Evolutionary conservation across 2,329 filamentous ascomycete genomes (phyloP).

Genomic region (Cladophialophora psammophila): DNA sequence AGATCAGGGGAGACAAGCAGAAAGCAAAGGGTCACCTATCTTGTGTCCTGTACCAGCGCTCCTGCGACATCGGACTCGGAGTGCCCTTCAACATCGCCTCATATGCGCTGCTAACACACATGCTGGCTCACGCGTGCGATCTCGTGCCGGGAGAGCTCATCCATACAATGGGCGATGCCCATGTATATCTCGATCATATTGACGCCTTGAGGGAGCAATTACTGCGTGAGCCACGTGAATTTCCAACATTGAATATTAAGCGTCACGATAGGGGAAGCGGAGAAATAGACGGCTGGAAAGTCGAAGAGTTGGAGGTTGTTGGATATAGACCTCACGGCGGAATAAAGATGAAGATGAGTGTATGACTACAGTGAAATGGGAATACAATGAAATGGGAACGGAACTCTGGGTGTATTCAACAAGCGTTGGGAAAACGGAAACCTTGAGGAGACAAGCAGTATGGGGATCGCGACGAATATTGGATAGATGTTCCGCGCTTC

Average conservation of each 20-base stretch:
- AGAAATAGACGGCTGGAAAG: slow-evolving; percentile 90
- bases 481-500: background rate
- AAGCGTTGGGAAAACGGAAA: background rate
- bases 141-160: slow-evolving; percentile 85
- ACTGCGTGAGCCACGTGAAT: slow-evolving; percentile 77
- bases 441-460: background rate
- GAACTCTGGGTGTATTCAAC: background rate
- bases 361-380: slow-evolving; percentile 55
- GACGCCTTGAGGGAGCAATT: slow-evolving; percentile 85
- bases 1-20: slow-evolving; percentile 29
- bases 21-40: slow-evolving; percentile 74
- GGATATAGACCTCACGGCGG: slow-evolving; percentile 90
- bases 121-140: slow-evolving; percentile 87
- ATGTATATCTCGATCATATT: slow-evolving; percentile 92
- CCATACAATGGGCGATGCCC: slow-evolving; percentile 98
- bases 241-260: slow-evolving; percentile 78
- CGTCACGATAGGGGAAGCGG: slow-evolving; percentile 75
- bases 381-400: background rate
- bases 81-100: slow-evolving; percentile 98
- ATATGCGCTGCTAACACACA: slow-evolving; percentile 93
- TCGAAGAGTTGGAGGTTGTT: slow-evolving; percentile 84
- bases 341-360: slow-evolving; percentile 99
- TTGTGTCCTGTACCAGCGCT: slow-evolving; percentile 90
- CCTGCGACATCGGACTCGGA: slow-evolving; percentile 95
- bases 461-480: background rate